These are phyloP conservation scores for Fomitopsis palustris DNA, from an alignment of 1,284 basidiomycete species.

Conservation along the genomic window DNA sequence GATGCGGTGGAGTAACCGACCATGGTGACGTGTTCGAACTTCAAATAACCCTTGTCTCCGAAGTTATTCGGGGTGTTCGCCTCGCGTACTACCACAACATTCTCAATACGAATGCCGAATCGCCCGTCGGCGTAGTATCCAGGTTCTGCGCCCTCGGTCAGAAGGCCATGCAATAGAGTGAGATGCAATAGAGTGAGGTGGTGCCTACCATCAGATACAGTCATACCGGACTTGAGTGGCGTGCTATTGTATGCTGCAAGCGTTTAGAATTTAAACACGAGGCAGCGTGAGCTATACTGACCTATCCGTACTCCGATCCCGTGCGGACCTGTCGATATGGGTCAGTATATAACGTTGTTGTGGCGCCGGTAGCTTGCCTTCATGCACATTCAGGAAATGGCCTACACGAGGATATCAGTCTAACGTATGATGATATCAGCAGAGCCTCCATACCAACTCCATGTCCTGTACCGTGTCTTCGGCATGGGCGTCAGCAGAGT, in stretches of 20 bases:
- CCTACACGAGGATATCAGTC: constrained; percentile 28
- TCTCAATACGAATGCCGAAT: constrained; percentile 95
- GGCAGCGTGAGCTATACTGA: constrained; percentile 24
- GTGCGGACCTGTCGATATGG: constrained; percentile 58
- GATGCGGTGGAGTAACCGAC: constrained; percentile 27
- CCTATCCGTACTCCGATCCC: constrained; percentile 81
- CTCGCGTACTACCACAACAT: constrained; percentile 74
- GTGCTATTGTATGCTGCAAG: constrained; percentile 59
- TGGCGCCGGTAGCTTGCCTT: constrained; percentile 42
- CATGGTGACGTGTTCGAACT: constrained; percentile 87
- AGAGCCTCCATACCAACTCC: constrained; percentile 63
- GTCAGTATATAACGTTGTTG: neutral
- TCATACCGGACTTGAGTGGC: constrained; percentile 81
- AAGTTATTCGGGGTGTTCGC: constrained; percentile 81
- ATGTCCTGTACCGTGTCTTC: constrained; percentile 86
- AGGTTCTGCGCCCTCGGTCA: constrained; percentile 56
- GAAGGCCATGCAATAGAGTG: neutral
- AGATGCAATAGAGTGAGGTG: neutral
- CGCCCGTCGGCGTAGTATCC: constrained; percentile 92
- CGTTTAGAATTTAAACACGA: neutral
- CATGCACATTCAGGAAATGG: constrained; percentile 91
- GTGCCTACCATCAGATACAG: constrained; percentile 74
- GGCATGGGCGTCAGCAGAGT: neutral
- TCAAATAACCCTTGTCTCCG: constrained; percentile 78
- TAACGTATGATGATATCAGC: neutral